Conservation (phyloP, 2,329 filamentous ascomycete species). For the Aspergillus luchuensis region DNA sequence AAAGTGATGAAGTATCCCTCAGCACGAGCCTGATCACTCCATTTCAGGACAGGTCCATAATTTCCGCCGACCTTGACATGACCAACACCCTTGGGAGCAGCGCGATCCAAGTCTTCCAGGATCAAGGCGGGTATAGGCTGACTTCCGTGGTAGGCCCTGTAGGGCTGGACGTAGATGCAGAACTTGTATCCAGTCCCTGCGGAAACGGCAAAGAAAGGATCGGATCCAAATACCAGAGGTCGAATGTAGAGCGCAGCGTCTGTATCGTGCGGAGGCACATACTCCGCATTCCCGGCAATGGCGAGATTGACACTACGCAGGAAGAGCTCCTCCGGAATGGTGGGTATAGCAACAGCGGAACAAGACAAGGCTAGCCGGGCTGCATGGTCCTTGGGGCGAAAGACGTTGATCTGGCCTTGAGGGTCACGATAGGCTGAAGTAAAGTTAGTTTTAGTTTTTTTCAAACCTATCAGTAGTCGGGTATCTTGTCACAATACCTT, state of each 20-base stretch:
- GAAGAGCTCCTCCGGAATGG: conserved; percentile 33
- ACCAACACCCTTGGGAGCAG: conserved; percentile 37
- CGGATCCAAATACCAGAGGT: conserved; percentile 36
- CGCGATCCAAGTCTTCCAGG: conserved; percentile 39
- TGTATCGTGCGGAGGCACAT: conserved; percentile 21
- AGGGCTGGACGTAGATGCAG: conserved; percentile 33
- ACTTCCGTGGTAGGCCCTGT: conserved; percentile 3
- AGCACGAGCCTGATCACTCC: conserved; percentile 30
- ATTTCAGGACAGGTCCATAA: conserved; percentile 41
- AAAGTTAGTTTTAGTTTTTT: too few relatives aligned
- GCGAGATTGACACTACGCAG: conserved; percentile 13
- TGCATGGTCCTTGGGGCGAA: conserved; percentile 35
- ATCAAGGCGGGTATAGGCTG: conserved; percentile 26
- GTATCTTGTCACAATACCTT: conserved; percentile 28
- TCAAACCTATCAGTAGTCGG: too few relatives aligned
- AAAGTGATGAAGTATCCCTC: conserved; percentile 38
- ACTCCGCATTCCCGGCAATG: conserved; percentile 3
- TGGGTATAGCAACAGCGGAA: conserved; percentile 33
- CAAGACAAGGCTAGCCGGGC: conserved; percentile 32
- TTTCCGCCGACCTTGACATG: conserved; percentile 41
- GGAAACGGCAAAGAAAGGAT: conserved; percentile 26
- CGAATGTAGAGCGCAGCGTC: conserved; percentile 39
- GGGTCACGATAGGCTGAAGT: conserved; percentile 20
- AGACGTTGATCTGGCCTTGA: conserved; percentile 32
- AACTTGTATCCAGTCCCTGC: conserved; percentile 31